Conservation (phyloP, 2,329 filamentous ascomycete species). For the Coleophoma crateriformis region DNA sequence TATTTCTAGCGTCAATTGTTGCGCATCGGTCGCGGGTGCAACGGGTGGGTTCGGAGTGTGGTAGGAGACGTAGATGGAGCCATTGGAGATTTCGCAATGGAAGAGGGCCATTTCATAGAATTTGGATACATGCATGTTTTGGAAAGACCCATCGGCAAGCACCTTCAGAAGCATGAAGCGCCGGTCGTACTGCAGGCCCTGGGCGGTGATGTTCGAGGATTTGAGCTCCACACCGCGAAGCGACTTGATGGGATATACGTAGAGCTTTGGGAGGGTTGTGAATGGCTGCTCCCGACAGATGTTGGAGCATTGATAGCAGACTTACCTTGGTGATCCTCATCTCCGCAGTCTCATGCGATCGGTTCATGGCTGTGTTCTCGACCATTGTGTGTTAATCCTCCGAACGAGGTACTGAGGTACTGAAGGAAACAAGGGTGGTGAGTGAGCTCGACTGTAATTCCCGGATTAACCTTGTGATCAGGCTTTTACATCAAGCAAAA, state of each 20-base stretch:
- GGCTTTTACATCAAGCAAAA: too few species aligned
- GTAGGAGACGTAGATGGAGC: conserved; percentile 39
- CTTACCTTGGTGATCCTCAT: neutral
- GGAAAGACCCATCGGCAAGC: conserved; percentile 30
- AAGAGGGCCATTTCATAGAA: conserved; percentile 60
- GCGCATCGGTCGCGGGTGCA: conserved; percentile 20
- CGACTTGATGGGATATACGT: conserved; percentile 68
- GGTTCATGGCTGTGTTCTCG: too few species aligned
- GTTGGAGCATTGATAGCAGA: too few species aligned
- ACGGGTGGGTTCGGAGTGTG: conserved; percentile 26
- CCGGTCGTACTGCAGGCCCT: conserved; percentile 60
- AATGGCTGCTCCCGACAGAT: neutral
- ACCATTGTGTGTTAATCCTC: too few species aligned
- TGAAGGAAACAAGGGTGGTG: too few species aligned
- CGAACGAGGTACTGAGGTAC: too few species aligned
- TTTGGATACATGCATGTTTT: conserved; percentile 52
- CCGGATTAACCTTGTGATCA: too few species aligned
- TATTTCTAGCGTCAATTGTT: conserved; percentile 37
- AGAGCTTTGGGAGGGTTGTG: conserved; percentile 40
- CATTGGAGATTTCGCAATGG: conserved; percentile 44
- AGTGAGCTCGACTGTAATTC: too few species aligned
- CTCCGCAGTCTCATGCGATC: neutral
- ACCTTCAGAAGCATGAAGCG: conserved; percentile 62
- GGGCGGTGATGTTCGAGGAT: conserved; percentile 44
- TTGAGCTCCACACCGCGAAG: conserved; percentile 53